Evolutionary conservation across 1,139 yeast species (phyloP), one percentile per base, ranked within the genome.

Genomic region (Blastobotrys aristatus): DNA sequence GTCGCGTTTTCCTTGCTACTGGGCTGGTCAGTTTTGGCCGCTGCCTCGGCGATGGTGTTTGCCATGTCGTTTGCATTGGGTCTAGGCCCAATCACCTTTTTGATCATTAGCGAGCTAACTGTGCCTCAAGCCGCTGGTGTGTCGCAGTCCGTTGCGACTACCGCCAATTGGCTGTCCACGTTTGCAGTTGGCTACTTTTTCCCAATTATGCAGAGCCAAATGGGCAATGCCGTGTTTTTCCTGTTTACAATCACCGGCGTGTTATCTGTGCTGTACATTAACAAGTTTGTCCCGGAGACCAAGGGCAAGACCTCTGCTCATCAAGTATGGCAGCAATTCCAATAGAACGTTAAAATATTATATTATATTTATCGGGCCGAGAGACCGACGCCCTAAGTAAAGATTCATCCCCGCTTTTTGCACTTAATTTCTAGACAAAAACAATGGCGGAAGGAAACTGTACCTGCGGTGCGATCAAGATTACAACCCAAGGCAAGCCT

Each of bases 131-230:
- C 92, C 2, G 84, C 81, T 50, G 94, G 90, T 1, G 73, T 80
- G 43, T 97, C 97, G 1, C 98, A 92, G 66, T 83, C 95, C 61
- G 83, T 88, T 74, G 97, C 96, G 8, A 86, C 94, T 0, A 79
- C 89, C 11, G 78, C 88, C 71, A 92, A 90, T 65, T 90, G 97
- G 97, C 58, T 85, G 10, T 85, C 95, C 4, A 89, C 96, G 0
- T 90, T 92, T 60, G 57, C 80, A 1, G 82, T 90, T 35, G 97
- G 96, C 0, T 84, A 75, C 55, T 62, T 79, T 35, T 92, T 92
- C 71, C 98, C 98, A 1, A 68, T 82, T 4, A 65, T 86, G 41
- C 81, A 82, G 61, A 69, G 70, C 24, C 56, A 67, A 6, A 64
- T 89, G 38, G 96, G 95, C 10, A 89, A 96, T 0, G 79, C 78